Evolutionary conservation across 176 grass and related monocot genomes (phyloP).

Genomic region (Bonia amplexicaulis): DNA sequence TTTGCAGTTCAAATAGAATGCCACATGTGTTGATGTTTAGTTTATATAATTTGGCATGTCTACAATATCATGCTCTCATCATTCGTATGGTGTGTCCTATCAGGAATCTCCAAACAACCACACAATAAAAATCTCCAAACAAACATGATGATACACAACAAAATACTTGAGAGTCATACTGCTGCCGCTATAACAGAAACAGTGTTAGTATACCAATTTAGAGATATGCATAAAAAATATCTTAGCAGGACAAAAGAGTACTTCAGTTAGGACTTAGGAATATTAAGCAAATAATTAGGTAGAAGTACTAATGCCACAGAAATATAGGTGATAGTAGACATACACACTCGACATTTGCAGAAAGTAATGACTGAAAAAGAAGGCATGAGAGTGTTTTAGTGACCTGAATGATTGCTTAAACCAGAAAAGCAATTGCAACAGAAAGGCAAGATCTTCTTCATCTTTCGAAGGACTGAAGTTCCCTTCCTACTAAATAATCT

Average conservation of each 20-base stretch:
- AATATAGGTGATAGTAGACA: background rate
- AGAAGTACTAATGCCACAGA: background rate
- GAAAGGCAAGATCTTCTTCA: conserved; percentile 80
- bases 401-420: conserved; percentile 99
- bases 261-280: background rate
- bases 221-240: background rate
- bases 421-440: conserved; percentile 92
- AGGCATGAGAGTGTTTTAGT: conserved; percentile 31
- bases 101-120: background rate
- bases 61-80: background rate
- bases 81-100: background rate
- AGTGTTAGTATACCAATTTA: background rate
- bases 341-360: background rate
- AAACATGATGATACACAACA: background rate
- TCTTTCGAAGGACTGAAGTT: conserved; percentile 79
- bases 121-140: background rate
- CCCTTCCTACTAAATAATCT: conserved; percentile 67
- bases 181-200: background rate
- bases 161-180: background rate
- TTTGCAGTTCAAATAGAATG: background rate
- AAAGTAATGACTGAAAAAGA: conserved; percentile 23
- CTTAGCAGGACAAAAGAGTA: background rate
- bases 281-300: background rate
- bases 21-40: background rate
- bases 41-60: background rate